Evolutionary conservation across 225 moss, liverwort and hornwort genomes (phyloP).

Genomic region (Anthoceros angustus): DNA sequence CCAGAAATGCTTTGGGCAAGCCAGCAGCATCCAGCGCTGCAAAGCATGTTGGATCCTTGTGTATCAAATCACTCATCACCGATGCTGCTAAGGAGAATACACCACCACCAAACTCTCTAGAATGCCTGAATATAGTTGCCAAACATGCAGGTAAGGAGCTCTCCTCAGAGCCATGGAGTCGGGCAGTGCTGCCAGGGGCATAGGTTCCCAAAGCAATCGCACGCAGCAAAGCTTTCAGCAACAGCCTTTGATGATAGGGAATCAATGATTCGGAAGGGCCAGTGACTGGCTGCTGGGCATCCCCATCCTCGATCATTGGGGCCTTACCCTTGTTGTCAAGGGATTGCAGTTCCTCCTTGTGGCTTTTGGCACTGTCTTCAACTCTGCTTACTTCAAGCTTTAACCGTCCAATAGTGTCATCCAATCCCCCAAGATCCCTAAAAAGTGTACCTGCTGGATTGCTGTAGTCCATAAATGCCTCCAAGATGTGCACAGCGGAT

Average conservation of each 20-base stretch:
- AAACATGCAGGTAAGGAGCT: conserved; percentile 68
- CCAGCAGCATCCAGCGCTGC: conserved; percentile 69
- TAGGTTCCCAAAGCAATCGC: conserved; percentile 90
- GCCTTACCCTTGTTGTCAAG: conserved; percentile 54
- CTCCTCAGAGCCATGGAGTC: conserved; percentile 76
- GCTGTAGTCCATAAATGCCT: conserved; percentile 99
- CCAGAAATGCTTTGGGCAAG: conserved; percentile 71
- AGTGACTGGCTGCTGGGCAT: conserved; percentile 28
- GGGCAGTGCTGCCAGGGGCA: conserved; percentile 63
- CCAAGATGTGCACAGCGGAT: conserved; percentile 88
- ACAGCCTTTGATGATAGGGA: conserved; percentile 75
- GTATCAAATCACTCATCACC: conserved; percentile 97
- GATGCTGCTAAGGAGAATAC: conserved; percentile 95
- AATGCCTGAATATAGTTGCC: conserved; percentile 71
- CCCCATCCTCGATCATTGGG: conserved; percentile 51
- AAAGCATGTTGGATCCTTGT: conserved; percentile 97
- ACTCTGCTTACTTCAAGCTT: conserved; percentile 62
- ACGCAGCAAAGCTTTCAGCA: conserved; percentile 76
- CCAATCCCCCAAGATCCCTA: conserved; percentile 86
- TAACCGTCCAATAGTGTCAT: conserved; percentile 76
- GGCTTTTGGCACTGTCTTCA: conserved; percentile 43
- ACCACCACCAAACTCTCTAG: conserved; percentile 91
- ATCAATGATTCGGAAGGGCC: conserved; percentile 54
- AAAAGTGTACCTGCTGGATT: conserved; percentile 92
- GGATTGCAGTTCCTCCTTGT: conserved; percentile 30